These are phyloP conservation scores for Aphanocladium album DNA, from an alignment of 2,329 filamentous ascomycete species.

Conservation along the genomic window DNA sequence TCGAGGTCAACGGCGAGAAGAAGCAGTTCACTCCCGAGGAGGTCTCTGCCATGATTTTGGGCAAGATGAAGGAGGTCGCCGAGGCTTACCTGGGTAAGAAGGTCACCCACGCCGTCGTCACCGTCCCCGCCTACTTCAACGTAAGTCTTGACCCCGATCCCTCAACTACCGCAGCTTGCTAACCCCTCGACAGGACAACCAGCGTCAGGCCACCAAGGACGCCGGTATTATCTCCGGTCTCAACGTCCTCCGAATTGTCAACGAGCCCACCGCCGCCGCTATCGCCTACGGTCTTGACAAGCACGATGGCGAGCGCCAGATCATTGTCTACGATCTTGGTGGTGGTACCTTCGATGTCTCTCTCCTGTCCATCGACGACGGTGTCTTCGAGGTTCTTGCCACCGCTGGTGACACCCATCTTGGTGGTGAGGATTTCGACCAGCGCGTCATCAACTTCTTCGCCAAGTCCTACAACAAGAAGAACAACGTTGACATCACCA, in stretches of 20 bases:
- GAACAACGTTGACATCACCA: constrained; percentile 84
- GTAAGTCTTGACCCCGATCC: constrained; percentile 23
- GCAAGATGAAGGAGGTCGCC: constrained; percentile 81
- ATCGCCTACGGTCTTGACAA: constrained; percentile 93
- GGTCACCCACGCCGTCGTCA: constrained; percentile 84
- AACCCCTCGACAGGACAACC: constrained; percentile 59
- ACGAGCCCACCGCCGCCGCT: constrained; percentile 92
- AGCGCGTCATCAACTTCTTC: constrained; percentile 94
- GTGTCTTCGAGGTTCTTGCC: constrained; percentile 90
- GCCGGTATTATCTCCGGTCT: constrained; percentile 87
- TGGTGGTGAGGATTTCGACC: constrained; percentile 98
- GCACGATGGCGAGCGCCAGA: constrained; percentile 76
- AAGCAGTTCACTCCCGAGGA: constrained; percentile 79
- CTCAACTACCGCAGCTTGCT: constrained; percentile 14
- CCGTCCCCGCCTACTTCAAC: constrained; percentile 97
- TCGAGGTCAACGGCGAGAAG: constrained; percentile 58
- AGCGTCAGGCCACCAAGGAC: constrained; percentile 95
- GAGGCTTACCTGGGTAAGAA: constrained; percentile 77
- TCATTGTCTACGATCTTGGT: constrained; percentile 90
- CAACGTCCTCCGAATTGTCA: constrained; percentile 92
- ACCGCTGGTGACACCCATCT: constrained; percentile 96
- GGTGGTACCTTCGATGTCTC: constrained; percentile 95
- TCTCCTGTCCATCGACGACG: constrained; percentile 83
- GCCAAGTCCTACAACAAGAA: constrained; percentile 99
- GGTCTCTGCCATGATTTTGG: constrained; percentile 73